Conservation (phyloP, 2,329 filamentous ascomycete genomes). For the Diaporthe ilicicola region DNA sequence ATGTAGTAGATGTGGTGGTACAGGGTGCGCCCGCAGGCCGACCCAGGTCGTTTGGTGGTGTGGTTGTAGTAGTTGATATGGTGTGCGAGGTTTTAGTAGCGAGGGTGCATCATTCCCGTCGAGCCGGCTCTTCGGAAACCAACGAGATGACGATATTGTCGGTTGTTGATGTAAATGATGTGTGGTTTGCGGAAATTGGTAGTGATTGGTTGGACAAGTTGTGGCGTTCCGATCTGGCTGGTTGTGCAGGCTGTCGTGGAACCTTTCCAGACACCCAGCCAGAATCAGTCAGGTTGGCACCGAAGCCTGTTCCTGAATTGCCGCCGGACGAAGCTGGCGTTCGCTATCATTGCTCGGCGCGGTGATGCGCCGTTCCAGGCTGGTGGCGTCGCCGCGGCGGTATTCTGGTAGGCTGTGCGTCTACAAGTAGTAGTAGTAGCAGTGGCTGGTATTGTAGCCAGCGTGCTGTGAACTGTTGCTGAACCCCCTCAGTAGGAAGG, state of each 20-base stretch:
- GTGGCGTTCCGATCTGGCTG: conserved; percentile 5
- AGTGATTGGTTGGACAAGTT: conserved; percentile 1
- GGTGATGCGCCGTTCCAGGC: conserved; percentile 2
- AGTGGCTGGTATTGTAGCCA: conserved; percentile 18
- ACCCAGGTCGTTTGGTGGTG: conserved; percentile 33
- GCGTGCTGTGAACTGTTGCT: conserved; percentile 10
- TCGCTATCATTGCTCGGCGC: background rate
- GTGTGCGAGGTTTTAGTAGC: conserved; percentile 28
- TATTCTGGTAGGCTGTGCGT: conserved; percentile 4
- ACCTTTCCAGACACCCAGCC: background rate
- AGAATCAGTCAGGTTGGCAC: background rate
- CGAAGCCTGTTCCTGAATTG: background rate
- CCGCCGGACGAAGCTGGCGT: conserved; percentile 6
- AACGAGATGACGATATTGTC: conserved; percentile 9
- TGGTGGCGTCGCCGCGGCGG: background rate
- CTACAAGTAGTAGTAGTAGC: background rate
- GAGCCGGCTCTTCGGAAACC: conserved; percentile 31
- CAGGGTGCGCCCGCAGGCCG: conserved; percentile 21
- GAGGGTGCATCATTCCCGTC: conserved; percentile 33
- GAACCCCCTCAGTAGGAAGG: background rate
- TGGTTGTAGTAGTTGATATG: background rate
- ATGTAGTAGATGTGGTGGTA: conserved; percentile 33
- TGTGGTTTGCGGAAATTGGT: background rate
- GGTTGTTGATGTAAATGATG: background rate
- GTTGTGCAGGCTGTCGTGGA: conserved; percentile 25